Base-by-base conservation (phyloP, 352 stramenopile species). In the Thraustochytrium sp. region DNA sequence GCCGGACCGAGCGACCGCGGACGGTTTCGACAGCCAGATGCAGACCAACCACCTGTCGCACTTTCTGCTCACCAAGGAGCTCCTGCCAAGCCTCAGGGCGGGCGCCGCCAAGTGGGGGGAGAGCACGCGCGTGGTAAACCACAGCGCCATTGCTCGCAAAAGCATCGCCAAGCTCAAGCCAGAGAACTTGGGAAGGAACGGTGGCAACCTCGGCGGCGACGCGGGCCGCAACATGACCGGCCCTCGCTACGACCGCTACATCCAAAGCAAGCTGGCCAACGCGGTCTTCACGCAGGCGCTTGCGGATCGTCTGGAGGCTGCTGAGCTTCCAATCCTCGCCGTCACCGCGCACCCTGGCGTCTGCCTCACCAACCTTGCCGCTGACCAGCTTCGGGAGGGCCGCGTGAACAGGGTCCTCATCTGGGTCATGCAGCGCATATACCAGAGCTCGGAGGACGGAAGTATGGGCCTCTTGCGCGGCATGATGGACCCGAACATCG, bases 281-380 rank as follows among this genome's bases (percentile, higher is more conserved):
- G 92, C 98, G 76, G 87, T 98, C 5, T 98, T 98, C 84, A 91
- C 93, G 4, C 90, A 93, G 84, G 95, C 97, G 85, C 85, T 98
- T 2, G 89, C 96, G 80, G 88, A 91, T 34, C 90, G 92, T 23
- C 87, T 96, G 36, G 82, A 92, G 68, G 86, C 84, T 16, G 63
- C 59, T 85, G 40, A 85, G 85, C 59, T 85, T 90, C 23, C 13
- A 4, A 21, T 84, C 0, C 76, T 44, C 8, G 26, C 36, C 1
- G n/a, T 62, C 26, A 26, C 36, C n/a, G 23, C 21, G 13, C 76
- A 84, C 8, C 76, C 76, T 3, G 76, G 76, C 48, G n/a, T 62
- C 29, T 62, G 56, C 40, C 18, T 40, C 36, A 84, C 76, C 9
- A 38, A 34, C 37, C 63, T 84, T 5, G 16, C 5, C 13, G 51